Percentiles rank a stretch among this genome's conserved stretches.
Conservation (phyloP, 768 basidiomycete genomes). For the Mycena kentingensis region DNA sequence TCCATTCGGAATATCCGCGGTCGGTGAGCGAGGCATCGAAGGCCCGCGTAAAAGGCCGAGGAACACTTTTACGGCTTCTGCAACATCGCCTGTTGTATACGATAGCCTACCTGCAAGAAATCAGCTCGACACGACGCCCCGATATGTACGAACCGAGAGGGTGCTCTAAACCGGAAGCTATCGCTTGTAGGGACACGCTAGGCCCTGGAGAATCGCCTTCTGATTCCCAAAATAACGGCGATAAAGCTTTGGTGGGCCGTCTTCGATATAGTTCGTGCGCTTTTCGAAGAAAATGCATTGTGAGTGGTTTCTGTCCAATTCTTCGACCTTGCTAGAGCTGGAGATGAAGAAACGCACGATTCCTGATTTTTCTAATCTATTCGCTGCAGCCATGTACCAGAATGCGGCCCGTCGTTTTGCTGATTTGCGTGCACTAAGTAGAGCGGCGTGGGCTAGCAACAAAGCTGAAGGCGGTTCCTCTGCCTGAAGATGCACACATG, state of each 20-base stretch:
- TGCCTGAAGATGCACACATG: no score
- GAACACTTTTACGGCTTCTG: constrained; percentile 77
- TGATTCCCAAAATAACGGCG: constrained; percentile 80
- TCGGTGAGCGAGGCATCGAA: constrained; percentile 19
- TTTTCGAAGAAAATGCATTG: constrained; percentile 76
- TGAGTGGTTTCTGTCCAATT: constrained; percentile 70
- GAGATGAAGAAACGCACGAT: constrained; percentile 55
- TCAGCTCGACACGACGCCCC: constrained; percentile 3
- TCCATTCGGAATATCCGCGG: constrained; percentile 27
- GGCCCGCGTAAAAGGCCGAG: constrained; percentile 66
- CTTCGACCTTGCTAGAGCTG: constrained; percentile 9
- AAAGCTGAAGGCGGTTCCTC: constrained; percentile 82
- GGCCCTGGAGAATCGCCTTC: constrained; percentile 52
- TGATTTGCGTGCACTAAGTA: constrained; percentile 60
- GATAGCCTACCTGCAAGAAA: constrained; percentile 67
- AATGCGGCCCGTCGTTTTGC: constrained; percentile 67
- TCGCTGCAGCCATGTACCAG: constrained; percentile 80
- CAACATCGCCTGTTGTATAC: constrained; percentile 87
- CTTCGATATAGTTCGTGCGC: constrained; percentile 64
- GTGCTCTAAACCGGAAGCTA: constrained; percentile 76
- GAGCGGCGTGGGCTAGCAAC: constrained; percentile 79
- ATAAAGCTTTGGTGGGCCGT: constrained; percentile 57
- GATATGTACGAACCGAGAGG: constrained; percentile 52
- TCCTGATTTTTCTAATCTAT: constrained; percentile 78
- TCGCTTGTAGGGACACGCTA: constrained; percentile 55